Conservation (phyloP, 495 filamentous ascomycete genomes). For the Xylaria telfairii region DNA sequence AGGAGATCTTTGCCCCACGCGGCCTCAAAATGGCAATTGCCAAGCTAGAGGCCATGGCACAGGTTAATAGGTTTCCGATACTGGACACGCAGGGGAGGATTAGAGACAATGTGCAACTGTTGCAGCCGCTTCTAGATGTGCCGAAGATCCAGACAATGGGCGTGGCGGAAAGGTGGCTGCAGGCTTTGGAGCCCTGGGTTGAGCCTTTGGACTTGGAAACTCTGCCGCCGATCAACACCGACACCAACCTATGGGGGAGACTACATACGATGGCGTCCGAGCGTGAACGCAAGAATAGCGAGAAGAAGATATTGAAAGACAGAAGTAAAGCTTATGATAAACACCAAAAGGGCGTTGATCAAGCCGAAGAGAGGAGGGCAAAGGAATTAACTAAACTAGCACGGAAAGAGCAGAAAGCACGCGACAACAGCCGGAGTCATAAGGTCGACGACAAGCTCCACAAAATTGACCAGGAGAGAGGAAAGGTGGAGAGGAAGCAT, state of each 20-base stretch:
- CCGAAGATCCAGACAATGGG: constrained; percentile 10
- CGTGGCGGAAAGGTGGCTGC: not conserved
- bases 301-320: constrained; percentile 10
- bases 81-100: not conserved
- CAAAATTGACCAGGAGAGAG: constrained; percentile 10
- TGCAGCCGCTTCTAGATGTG: constrained; percentile 9
- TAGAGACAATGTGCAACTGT: not conserved
- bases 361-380: constrained; percentile 7
- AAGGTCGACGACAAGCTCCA: constrained; percentile 6
- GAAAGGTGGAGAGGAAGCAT: constrained; percentile 11
- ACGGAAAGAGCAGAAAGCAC: not conserved
- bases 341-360: not conserved
- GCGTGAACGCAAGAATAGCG: not conserved
- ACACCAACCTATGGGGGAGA: constrained; percentile 3
- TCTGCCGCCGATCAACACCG: constrained; percentile 11
- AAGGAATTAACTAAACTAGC: not conserved
- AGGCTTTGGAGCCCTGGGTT: constrained; percentile 9
- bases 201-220: constrained; percentile 2
- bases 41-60: constrained; percentile 11
- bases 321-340: constrained; percentile 8
- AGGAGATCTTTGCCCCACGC: constrained; percentile 5
- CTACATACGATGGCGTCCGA: constrained; percentile 9
- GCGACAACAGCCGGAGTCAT: not conserved
- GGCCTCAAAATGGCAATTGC: constrained; percentile 16
- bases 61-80: constrained; percentile 5